These are phyloP conservation scores for Cercospora sp. DNA, from an alignment of 2,329 filamentous ascomycete genomes.

Conservation along the genomic window DNA sequence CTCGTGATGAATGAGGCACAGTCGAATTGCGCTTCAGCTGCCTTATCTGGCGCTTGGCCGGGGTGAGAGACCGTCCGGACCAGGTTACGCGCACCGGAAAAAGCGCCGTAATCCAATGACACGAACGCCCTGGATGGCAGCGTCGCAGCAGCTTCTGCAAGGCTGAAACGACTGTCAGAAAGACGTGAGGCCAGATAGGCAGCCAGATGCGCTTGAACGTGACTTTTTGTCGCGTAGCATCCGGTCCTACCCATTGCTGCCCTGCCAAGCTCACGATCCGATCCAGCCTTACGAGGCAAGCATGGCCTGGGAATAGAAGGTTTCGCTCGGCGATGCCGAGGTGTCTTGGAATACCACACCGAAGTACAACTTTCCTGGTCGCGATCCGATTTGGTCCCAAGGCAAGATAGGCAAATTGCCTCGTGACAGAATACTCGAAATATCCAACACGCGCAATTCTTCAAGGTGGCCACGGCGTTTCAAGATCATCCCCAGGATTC, in stretches of 20 bases:
- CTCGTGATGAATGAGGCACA: not conserved
- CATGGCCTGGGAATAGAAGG: not conserved
- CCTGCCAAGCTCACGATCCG: not conserved
- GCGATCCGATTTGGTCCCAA: not conserved
- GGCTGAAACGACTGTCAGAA: constrained; percentile 1
- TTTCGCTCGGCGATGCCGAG: not conserved
- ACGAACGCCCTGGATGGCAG: not conserved
- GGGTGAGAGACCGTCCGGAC: not conserved
- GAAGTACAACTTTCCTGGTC: not conserved
- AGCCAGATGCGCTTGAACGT: not conserved
- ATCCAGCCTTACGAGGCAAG: not conserved
- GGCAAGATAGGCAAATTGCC: not conserved
- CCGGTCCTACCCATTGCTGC: not conserved
- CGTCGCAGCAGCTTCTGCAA: not conserved
- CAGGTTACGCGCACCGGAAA: constrained; percentile 1
- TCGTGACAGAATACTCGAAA: not conserved
- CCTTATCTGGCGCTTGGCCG: not conserved
- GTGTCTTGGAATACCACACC: not conserved
- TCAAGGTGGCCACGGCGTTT: not conserved
- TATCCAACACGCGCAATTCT: not conserved
- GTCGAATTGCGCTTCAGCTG: not conserved
- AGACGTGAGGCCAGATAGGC: not conserved
- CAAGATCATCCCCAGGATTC: not conserved
- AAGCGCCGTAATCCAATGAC: not conserved
- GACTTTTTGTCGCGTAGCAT: not conserved